Conservation (phyloP, 768 basidiomycete species). For the Tremella mesenterica region DNA sequence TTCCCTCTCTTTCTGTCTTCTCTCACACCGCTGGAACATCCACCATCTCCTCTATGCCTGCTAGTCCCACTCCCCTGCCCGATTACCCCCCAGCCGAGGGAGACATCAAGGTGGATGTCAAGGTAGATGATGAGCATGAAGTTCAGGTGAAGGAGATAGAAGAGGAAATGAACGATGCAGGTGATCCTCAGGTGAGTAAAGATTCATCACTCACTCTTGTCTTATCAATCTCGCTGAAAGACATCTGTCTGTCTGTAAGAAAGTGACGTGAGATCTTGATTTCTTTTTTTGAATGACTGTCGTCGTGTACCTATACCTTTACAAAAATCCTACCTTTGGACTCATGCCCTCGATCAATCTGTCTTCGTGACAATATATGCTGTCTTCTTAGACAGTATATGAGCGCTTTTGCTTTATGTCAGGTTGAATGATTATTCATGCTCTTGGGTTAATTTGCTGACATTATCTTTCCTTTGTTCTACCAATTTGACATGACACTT, state of each 20-base stretch:
- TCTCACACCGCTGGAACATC: slow-evolving; percentile 16
- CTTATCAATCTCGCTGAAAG: neutral
- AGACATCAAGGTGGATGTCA: neutral
- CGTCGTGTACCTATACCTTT: neutral
- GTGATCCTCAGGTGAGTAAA: slow-evolving; percentile 13
- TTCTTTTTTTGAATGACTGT: too few species aligned
- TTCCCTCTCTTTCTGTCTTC: slow-evolving; percentile 5
- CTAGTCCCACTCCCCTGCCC: too few species aligned
- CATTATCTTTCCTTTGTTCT: slow-evolving; percentile 1
- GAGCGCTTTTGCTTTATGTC: too few species aligned
- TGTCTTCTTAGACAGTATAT: too few species aligned
- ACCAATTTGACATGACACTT: neutral
- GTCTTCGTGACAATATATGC: too few species aligned
- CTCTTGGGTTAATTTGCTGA: neutral
- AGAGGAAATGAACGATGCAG: slow-evolving; percentile 10
- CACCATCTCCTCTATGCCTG: slow-evolving; percentile 19
- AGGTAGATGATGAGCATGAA: neutral
- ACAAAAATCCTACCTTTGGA: too few species aligned
- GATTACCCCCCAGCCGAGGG: neutral
- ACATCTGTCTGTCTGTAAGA: too few species aligned
- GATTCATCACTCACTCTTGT: neutral
- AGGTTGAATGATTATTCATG: neutral
- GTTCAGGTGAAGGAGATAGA: neutral
- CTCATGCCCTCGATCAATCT: too few species aligned
- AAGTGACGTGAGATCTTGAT: too few species aligned